Percentiles rank a stretch among this genome's conserved stretches.
Evolutionary conservation across 176 grass and related monocot genomes (phyloP).

Genomic region (Cymbopogon citratus): DNA sequence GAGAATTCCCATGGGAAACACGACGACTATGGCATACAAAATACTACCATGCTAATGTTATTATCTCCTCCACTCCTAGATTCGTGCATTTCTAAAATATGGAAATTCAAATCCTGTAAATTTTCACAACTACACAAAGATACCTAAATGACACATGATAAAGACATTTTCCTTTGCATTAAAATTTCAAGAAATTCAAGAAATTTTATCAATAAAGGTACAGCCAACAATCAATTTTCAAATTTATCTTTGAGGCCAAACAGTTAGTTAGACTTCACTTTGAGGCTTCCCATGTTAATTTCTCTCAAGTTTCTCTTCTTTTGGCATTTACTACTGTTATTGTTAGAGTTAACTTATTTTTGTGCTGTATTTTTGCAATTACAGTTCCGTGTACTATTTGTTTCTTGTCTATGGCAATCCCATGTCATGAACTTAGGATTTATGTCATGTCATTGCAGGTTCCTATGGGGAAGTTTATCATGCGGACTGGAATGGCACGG

Average conservation of each 20-base stretch:
- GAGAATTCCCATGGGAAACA: neutral
- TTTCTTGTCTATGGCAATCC: slow-evolving; percentile 18
- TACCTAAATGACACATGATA: neutral
- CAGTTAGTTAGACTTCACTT: neutral
- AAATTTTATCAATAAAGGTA: neutral
- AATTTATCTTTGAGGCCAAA: neutral
- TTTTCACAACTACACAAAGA: neutral
- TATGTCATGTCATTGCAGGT: slow-evolving; percentile 44
- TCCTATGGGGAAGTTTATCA: slow-evolving; percentile 97
- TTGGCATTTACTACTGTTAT: neutral
- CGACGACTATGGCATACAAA: neutral
- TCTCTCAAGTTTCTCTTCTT: neutral
- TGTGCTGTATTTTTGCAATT: neutral
- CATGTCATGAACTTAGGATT: neutral
- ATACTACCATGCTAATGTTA: neutral
- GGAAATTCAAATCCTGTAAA: neutral
- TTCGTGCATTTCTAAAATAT: neutral
- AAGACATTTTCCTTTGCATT: neutral
- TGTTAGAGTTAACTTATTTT: neutral
- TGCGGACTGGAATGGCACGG: slow-evolving; percentile 98
- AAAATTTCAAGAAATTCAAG: neutral
- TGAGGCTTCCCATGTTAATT: neutral
- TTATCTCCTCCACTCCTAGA: neutral
- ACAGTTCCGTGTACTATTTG: neutral
- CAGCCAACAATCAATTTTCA: neutral